phyloP scores from a whole-genome alignment of 2,329 filamentous ascomycete genomes.

The Xylariomycetidae sp. region DNA sequence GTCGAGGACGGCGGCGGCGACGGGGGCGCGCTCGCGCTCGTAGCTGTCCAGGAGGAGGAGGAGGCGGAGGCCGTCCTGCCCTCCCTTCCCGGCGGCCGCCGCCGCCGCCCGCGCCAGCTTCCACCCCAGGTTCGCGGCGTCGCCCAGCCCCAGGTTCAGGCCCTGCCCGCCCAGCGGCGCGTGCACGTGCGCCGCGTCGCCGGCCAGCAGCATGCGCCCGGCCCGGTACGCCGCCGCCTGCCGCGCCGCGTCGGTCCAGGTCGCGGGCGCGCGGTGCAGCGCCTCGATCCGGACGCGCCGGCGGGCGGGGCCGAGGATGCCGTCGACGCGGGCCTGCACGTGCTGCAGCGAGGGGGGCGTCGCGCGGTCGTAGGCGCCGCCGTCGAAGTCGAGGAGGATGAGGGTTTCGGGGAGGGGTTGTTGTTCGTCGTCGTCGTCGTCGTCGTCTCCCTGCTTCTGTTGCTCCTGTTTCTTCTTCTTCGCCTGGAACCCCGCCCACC shows the following conservation, averaged over 20 bases:
- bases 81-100: constrained; percentile 31
- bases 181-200: constrained; percentile 53
- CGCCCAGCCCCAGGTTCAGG: constrained; percentile 48
- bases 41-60: constrained; percentile 39
- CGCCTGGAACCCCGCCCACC: no score
- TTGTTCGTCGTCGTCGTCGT: constrained; percentile 23
- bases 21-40: constrained; percentile 38
- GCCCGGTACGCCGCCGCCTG: constrained; percentile 30
- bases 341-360: constrained; percentile 13
- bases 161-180: constrained; percentile 50
- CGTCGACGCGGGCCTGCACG: constrained; percentile 12
- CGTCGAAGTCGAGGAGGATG: constrained; percentile 14
- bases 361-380: constrained; percentile 13
- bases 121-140: constrained; percentile 44
- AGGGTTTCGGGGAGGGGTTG: constrained; percentile 8
- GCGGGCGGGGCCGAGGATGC: constrained; percentile 27
- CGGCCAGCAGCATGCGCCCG: constrained; percentile 46
- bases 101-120: constrained; percentile 32
- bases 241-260: neutral
- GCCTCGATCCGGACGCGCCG: constrained; percentile 18
- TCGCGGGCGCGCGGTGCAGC: neutral
- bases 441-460: constrained; percentile 21
- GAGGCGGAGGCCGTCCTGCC: constrained; percentile 13
- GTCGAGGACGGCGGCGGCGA: constrained; percentile 30
- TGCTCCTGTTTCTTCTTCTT: constrained; percentile 26